These are phyloP conservation scores for Trichoderma sp. DNA, from an alignment of 2,329 filamentous ascomycete genomes.

Conservation along the genomic window DNA sequence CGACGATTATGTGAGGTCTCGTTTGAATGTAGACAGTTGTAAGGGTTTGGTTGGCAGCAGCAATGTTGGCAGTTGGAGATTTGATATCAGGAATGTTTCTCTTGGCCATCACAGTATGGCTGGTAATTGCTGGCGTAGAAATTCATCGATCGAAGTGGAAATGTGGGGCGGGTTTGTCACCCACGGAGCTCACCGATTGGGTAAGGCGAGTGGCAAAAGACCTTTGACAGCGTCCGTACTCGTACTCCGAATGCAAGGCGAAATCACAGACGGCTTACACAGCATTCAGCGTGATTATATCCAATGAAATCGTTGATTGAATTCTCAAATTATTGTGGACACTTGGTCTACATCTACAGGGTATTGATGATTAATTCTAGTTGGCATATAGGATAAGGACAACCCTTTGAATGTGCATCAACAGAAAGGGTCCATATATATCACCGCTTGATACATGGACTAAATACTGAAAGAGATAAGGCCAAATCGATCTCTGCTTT, in stretches of 20 bases:
- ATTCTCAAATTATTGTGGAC: not conserved
- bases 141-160: not conserved
- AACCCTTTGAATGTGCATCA: too few relatives aligned
- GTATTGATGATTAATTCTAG: too few relatives aligned
- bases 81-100: not conserved
- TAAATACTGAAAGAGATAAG: too few relatives aligned
- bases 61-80: not conserved
- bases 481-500: too few relatives aligned
- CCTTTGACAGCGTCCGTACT: too few relatives aligned
- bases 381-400: too few relatives aligned
- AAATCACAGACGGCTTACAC: not conserved
- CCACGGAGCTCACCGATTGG: not conserved
- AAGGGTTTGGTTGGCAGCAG: not conserved
- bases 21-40: not conserved
- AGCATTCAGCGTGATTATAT: not conserved
- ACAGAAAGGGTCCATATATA: too few relatives aligned
- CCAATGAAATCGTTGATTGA: not conserved
- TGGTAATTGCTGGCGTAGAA: not conserved
- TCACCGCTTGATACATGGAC: too few relatives aligned
- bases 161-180: not conserved
- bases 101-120: not conserved
- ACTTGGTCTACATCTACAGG: too few relatives aligned
- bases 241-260: too few relatives aligned
- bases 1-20: not conserved
- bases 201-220: not conserved